Base-by-base conservation (phyloP, 768 basidiomycete species). In the Xanthoconium stramineum region DNA sequence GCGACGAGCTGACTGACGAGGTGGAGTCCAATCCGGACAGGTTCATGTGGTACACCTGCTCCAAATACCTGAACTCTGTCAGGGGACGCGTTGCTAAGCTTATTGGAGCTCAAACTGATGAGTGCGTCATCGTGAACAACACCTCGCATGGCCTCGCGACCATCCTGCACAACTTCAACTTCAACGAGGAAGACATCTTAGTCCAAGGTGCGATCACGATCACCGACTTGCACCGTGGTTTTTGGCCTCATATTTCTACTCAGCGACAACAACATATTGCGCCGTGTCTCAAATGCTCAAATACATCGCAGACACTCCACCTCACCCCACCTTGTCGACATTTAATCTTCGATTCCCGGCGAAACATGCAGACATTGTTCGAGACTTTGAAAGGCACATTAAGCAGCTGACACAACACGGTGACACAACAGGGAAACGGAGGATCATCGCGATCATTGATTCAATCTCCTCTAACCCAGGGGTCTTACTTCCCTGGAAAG, bases 381-480 rank as follows among this genome's bases (percentile, higher is more conserved):
- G 72, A 6, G 57, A 65, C 8, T 87, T 84, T 66, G 74, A 76
- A 17, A 53, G 64, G 30, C 67, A 76, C 46, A 56, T 82, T 47
- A 58, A 65, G 29, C 61, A 63, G 30, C 46, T 79, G 38, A 74
- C 49, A 43, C 45, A 65, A 36, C 28, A 53, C 14, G 50, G 63
- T 36, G 57, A 65, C 5, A 53, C 53, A 2, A 59, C 65, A 3
- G 57, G 67, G 17, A 70, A 75, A 60, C 59, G 67, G 47, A 82
- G 83, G 68, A 76, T 89, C 6, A 74, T 91, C 24, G 84, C 84
- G 0, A 67, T 93, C 37, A 81, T 93, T 12, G 92, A 94, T 65
- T 71, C 76, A 33, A 86, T 94, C 47, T 69, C 75, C 5, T 81
- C 86, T 11, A 76, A 73, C 37, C 90, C 90, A 1, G 89, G 84